A percentile compares a stretch with the other conserved stretches of the same genome.
Conservation (phyloP, 2,329 filamentous ascomycete species). For the Chaetomiaceae sp. region DNA sequence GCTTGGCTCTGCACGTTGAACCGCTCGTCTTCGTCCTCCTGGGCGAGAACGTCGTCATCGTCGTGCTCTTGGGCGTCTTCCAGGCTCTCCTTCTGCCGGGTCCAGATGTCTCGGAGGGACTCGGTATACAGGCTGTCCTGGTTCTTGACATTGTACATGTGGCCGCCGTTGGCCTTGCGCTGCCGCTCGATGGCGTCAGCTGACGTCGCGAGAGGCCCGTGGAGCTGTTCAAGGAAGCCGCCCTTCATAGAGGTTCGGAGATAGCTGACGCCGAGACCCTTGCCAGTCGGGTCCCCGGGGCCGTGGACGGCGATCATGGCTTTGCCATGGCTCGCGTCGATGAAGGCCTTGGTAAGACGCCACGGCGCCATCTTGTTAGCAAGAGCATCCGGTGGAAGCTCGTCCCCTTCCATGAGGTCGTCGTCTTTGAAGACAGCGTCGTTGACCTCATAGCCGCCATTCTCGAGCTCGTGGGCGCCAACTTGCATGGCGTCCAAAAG, state of each 20-base stretch:
- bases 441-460: conserved; percentile 76
- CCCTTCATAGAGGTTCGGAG: conserved; percentile 99
- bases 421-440: conserved; percentile 60
- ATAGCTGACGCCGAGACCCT: conserved; percentile 92
- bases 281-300: conserved; percentile 88
- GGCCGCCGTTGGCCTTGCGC: conserved; percentile 83
- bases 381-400: conserved; percentile 63
- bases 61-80: conserved; percentile 66
- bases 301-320: conserved; percentile 95
- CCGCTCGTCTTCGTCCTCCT: conserved; percentile 58
- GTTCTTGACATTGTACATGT: conserved; percentile 94
- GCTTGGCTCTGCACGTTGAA: conserved; percentile 69
- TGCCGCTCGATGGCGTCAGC: conserved; percentile 86
- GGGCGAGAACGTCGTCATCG: conserved; percentile 54
- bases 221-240: conserved; percentile 79
- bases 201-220: conserved; percentile 57
- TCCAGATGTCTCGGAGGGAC: conserved; percentile 89
- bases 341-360: conserved; percentile 95
- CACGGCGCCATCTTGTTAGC: conserved; percentile 90
- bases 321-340: conserved; percentile 88
- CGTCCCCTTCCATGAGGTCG: conserved; percentile 58
- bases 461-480: conserved; percentile 81
- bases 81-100: conserved; percentile 74
- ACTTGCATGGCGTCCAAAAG: conserved; percentile 95
- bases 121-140: conserved; percentile 91